phyloP scores from a whole-genome alignment of 495 filamentous ascomycete species.

The Aspergillus conjunctus region DNA sequence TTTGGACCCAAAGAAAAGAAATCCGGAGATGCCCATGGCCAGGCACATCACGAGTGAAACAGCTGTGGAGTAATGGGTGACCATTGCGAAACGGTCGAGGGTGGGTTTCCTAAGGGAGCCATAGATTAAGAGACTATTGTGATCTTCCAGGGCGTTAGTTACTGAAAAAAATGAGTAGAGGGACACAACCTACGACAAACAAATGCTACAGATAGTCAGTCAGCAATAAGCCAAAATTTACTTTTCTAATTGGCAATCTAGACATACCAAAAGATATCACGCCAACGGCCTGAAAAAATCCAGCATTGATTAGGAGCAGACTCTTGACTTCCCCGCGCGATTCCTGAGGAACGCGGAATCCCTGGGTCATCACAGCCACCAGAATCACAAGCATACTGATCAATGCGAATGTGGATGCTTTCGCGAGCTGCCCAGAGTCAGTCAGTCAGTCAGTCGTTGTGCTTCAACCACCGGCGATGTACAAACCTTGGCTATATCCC shows the following conservation, averaged over 20 bases:
- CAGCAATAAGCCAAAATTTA: neutral
- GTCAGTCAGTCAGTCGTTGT: slow-evolving; percentile 25
- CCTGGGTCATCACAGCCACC: slow-evolving; percentile 84
- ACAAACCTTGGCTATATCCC: slow-evolving; percentile 92
- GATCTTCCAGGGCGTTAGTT: slow-evolving; percentile 55
- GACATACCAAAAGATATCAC: slow-evolving; percentile 92
- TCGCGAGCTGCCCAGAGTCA: slow-evolving; percentile 68
- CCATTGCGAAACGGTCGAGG: slow-evolving; percentile 85
- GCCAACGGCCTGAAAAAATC: slow-evolving; percentile 92
- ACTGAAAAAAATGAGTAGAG: neutral
- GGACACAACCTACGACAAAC: slow-evolving; percentile 67
- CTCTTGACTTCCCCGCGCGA: slow-evolving; percentile 67
- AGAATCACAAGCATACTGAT: slow-evolving; percentile 91
- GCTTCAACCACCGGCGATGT: neutral
- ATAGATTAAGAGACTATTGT: slow-evolving; percentile 96
- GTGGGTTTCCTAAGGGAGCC: slow-evolving; percentile 93
- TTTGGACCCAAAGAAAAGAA: slow-evolving; percentile 87
- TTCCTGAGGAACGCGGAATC: slow-evolving; percentile 67
- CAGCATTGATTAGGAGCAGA: slow-evolving; percentile 72
- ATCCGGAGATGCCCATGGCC: slow-evolving; percentile 84
- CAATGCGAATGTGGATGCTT: slow-evolving; percentile 88
- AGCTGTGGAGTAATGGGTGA: slow-evolving; percentile 89
- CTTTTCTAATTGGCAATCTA: neutral
- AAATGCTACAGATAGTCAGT: slow-evolving; percentile 65
- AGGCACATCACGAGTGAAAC: slow-evolving; percentile 89